phyloP scores from a whole-genome alignment of 768 basidiomycete genomes.

The Macrocybe gigantea region DNA sequence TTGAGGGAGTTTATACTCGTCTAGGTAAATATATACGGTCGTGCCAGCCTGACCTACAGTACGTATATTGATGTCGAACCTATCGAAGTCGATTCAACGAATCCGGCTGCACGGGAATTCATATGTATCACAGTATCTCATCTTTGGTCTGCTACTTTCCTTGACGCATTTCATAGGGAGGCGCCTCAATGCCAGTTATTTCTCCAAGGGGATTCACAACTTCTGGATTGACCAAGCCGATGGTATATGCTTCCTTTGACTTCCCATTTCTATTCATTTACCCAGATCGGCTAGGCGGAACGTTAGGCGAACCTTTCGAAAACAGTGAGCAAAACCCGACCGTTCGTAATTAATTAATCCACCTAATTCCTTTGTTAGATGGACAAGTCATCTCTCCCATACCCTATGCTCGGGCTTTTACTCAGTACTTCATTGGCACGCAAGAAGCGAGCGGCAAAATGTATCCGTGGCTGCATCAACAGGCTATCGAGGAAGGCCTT shows the following conservation, averaged over 20 bases:
- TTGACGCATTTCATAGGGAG: slow-evolving; percentile 19
- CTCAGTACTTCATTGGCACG: slow-evolving; percentile 29
- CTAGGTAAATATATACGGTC: slow-evolving; percentile 9
- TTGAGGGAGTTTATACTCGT: slow-evolving; percentile 29
- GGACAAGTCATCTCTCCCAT: slow-evolving; percentile 23
- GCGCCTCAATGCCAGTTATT: slow-evolving; percentile 28
- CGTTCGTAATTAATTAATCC: neutral
- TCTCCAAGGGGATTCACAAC: slow-evolving; percentile 29
- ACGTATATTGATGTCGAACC: neutral
- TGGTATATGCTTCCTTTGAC: neutral
- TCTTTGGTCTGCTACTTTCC: neutral
- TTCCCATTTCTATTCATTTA: too few relatives aligned
- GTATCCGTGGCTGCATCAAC: slow-evolving; percentile 33
- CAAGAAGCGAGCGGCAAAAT: slow-evolving; percentile 29
- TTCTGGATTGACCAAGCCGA: slow-evolving; percentile 34
- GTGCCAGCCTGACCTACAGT: neutral
- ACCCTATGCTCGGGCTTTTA: slow-evolving; percentile 25
- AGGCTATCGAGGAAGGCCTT: slow-evolving; percentile 29
- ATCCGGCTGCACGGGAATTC: slow-evolving; percentile 29
- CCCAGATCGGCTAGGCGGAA: slow-evolving; percentile 12
- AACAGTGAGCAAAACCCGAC: slow-evolving; percentile 19
- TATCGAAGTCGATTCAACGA: slow-evolving; percentile 25
- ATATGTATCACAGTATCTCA: slow-evolving; percentile 15
- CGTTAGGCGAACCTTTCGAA: slow-evolving; percentile 27
- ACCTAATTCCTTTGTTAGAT: slow-evolving; percentile 11